Conservation (phyloP, 805 yeast genomes). For the Candida insectorum region DNA sequence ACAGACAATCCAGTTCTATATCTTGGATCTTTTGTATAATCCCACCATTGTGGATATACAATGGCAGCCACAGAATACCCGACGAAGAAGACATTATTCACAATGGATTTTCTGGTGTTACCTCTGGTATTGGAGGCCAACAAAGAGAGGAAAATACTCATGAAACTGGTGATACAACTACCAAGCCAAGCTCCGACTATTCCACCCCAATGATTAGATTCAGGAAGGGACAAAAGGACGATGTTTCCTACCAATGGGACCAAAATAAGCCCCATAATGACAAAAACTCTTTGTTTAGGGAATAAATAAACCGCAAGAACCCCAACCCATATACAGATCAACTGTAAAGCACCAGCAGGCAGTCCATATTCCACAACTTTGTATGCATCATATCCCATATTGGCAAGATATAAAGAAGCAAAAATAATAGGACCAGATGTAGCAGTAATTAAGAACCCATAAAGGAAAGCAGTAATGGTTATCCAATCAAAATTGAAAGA, state of each 20-base stretch:
- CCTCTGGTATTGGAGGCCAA: slow-evolving; percentile 12
- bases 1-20: slow-evolving; percentile 15
- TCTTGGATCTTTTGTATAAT: slow-evolving; percentile 11
- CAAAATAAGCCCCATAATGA: slow-evolving; percentile 12
- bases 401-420: slow-evolving; percentile 12
- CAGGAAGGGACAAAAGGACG: slow-evolving; percentile 11
- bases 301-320: slow-evolving; percentile 10
- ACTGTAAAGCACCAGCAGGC: slow-evolving; percentile 28
- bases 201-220: slow-evolving; percentile 18
- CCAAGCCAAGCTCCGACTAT: slow-evolving; percentile 15
- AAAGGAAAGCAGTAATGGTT: slow-evolving; percentile 10
- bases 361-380: slow-evolving; percentile 20
- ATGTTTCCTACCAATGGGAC: slow-evolving; percentile 21
- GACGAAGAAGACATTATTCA: slow-evolving; percentile 13
- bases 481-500: slow-evolving; percentile 19
- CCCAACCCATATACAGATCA: slow-evolving; percentile 20
- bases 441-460: slow-evolving; percentile 14
- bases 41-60: slow-evolving; percentile 20
- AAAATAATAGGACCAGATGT: slow-evolving; percentile 20
- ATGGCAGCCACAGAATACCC: slow-evolving; percentile 18
- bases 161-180: slow-evolving; percentile 12
- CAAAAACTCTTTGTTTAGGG: slow-evolving; percentile 20
- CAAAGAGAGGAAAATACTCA: slow-evolving; percentile 9
- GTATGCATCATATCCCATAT: slow-evolving; percentile 15
- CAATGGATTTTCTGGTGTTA: slow-evolving; percentile 12